Base-by-base conservation (phyloP, 1,139 yeast species). In the Yarrowia galli region DNA sequence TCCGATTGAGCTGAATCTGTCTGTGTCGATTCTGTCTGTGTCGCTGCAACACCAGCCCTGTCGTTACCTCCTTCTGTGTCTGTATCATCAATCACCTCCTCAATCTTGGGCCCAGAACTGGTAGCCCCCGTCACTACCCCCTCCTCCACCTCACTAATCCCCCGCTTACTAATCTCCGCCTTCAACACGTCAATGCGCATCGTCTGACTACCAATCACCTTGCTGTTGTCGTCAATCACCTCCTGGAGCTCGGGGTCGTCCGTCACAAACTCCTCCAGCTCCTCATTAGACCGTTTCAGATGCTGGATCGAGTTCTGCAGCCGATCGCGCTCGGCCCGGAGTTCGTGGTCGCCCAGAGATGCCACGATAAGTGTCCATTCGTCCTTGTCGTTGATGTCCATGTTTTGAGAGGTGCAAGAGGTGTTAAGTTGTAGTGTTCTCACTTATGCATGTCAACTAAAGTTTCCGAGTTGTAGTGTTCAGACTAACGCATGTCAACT, bases 301-400 rank as follows among this genome's bases (percentile, higher is more conserved):
- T 56, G 63, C 48, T 56, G 63, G 15, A 56, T 56, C 48, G 63
- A 56, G 63, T 56, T 56, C 13, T 15, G 23, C 8, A 56, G 48
- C 18, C 63, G 22, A 18, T 56, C 48, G 1, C 46, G 22, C n/a
- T 56, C 63, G 0, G 63, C 63, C 7, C 63, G 38, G n/a, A 56
- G 49, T 38, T 46, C 53, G 38, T 35, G 61, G 46, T 20, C 68
- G 60, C 23, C 61, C 53, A 13, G 40, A 53, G 42, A 56, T 48
- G 23, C 56, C 48, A 22, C 67, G 56, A 20, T 68, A 9, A 69
- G 70, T 23, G 65, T 48, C 32, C 64, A 67, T 13, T 53, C 65
- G 20, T 54, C 63, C 20, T 66, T 67, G 15, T 23, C 68, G 23
- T 40, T 68, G 18, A 67, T 65, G 15, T 67, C 70, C 10, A 69